Evolutionary conservation across 805 yeast genomes (phyloP), one percentile per base, ranked within the genome.

Genomic region (Cyberlindnera petersonii): DNA sequence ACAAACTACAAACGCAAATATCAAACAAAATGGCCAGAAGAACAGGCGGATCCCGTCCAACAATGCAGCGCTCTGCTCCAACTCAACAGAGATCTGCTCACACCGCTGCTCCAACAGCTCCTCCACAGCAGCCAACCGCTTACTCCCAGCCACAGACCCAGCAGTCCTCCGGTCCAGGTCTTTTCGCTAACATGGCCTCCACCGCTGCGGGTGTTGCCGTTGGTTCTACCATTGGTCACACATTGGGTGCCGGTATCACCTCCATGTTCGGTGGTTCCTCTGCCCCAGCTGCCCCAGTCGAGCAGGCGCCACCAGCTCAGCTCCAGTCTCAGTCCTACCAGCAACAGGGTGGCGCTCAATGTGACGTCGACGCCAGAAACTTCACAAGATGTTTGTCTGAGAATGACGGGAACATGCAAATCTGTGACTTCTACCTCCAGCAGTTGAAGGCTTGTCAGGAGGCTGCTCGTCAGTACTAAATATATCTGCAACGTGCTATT

Each of bases 201-300:
- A 93, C 98, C 34, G 98, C 98, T 40, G 98, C 98, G 35, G 98
- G 98, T 80, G 98, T 93, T 31, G 98, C 98, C 39, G 97, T 93
- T 41, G 98, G 98, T 56, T 86, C 96, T 37, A 82, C 98, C 46
- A 81, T 91, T 39, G 98, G 98, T 47, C 98, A 93, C 74, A 87
- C 97, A 28, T 52, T 91, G 43, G 97, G 97, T 68, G 95, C 95
- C 47, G 98, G 98, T 56, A 69, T 93, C 55, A 80, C 95, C 35
- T 74, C 86, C 35, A 66, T 93, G 75, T 91, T 91, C 56, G 87
- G 95, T 39, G 95, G 95, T 40, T 75, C 86, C 26, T 70, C 81
- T 21, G 63, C 79, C 21, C 75, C 67, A 31, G 41, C 44, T 29
- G 47, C 40, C 15, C 71, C 71, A 45, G 72, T 62, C 40, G 75